Percentiles rank a stretch among this genome's conserved stretches.
phyloP scores from a whole-genome alignment of 164 flowering plant genomes.

The Vitis cinerea region DNA sequence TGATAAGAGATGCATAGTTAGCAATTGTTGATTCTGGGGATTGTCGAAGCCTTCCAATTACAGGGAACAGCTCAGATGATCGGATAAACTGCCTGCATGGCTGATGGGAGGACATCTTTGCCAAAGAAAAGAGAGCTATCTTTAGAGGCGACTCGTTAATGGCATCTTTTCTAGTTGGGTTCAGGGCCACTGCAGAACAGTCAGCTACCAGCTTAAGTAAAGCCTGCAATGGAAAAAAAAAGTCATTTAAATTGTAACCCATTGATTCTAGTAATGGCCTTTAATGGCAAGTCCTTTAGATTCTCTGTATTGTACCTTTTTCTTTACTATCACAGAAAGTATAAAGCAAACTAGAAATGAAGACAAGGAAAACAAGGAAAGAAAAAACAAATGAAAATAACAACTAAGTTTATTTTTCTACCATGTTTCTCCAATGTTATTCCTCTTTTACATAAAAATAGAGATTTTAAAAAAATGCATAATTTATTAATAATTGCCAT shows the following conservation, averaged over 20 bases:
- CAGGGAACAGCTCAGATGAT: constrained; percentile 70
- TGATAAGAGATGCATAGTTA: constrained; percentile 65
- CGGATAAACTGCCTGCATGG: constrained; percentile 70
- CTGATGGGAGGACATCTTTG: constrained; percentile 76
- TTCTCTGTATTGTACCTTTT: too few relatives aligned
- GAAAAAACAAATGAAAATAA: too few relatives aligned
- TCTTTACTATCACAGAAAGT: too few relatives aligned
- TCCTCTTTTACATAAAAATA: too few relatives aligned
- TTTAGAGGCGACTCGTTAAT: constrained; percentile 85
- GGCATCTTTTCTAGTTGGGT: constrained; percentile 72
- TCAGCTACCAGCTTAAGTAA: constrained; percentile 77
- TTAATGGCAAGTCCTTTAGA: too few relatives aligned
- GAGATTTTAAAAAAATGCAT: too few relatives aligned
- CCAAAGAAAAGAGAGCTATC: constrained; percentile 88
- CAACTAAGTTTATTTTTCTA: too few relatives aligned
- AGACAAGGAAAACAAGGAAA: too few relatives aligned
- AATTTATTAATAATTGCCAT: too few relatives aligned
- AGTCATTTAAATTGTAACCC: neutral
- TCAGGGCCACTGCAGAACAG: constrained; percentile 66
- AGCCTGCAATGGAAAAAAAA: constrained; percentile 56
- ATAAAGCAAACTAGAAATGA: too few relatives aligned
- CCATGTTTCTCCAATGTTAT: too few relatives aligned
- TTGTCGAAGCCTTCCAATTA: constrained; percentile 63
- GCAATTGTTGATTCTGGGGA: constrained; percentile 81
- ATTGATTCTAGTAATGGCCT: too few relatives aligned